These are phyloP conservation scores for Saccharomyces kudriavzevii DNA, from an alignment of 805 yeast species.

Conservation along the genomic window DNA sequence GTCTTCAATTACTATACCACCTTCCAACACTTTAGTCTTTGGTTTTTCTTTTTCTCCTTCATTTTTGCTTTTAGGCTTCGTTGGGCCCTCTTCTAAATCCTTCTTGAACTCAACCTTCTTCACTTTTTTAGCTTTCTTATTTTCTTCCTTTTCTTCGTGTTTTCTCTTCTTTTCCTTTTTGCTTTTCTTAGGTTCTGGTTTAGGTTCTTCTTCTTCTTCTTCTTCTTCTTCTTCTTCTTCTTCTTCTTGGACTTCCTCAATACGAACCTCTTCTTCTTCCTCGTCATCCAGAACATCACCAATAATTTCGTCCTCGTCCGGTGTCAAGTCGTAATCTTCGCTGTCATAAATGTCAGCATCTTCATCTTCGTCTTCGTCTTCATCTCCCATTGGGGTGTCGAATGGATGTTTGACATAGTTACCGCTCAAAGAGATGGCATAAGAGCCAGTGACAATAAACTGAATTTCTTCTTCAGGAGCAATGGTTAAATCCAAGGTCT, in stretches of 20 bases:
- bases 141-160: constrained; percentile 26
- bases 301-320: constrained; percentile 42
- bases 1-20: constrained; percentile 92
- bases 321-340: constrained; percentile 35
- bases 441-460: constrained; percentile 88
- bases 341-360: constrained; percentile 56
- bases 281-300: constrained; percentile 53
- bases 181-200: constrained; percentile 20
- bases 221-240: constrained; percentile 36
- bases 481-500: constrained; percentile 75
- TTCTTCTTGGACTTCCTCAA: constrained; percentile 57
- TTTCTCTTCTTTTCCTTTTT: constrained; percentile 27
- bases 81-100: constrained; percentile 92
- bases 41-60: constrained; percentile 48
- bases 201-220: constrained; percentile 18
- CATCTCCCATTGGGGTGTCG: constrained; percentile 41
- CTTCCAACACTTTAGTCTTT: constrained; percentile 73
- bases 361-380: constrained; percentile 33
- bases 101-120: constrained; percentile 84
- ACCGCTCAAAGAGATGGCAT: constrained; percentile 81
- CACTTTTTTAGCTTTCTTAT: constrained; percentile 35
- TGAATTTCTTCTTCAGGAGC: constrained; percentile 81
- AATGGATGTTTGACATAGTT: constrained; percentile 90
- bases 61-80: constrained; percentile 55
- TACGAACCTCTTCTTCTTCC: constrained; percentile 62